These are phyloP conservation scores for Pleurotus salmoneostramineus DNA, from an alignment of 768 basidiomycete species.

Conservation along the genomic window DNA sequence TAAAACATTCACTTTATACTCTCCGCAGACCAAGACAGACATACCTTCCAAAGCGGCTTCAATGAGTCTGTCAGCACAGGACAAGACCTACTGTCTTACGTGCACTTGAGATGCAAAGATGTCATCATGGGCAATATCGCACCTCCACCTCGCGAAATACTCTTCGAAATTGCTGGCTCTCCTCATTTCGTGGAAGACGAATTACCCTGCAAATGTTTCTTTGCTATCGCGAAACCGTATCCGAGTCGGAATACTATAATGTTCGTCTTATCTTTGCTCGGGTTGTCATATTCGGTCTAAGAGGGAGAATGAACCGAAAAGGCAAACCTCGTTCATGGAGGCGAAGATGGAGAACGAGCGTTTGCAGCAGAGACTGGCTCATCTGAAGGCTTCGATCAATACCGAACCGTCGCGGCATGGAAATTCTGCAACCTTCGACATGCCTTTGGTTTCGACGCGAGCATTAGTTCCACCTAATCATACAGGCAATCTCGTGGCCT, in stretches of 20 bases:
- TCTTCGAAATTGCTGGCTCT: conserved; percentile 71
- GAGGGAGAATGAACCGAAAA: conserved; percentile 18
- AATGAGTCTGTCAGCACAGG: conserved; percentile 47
- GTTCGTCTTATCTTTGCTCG: conserved; percentile 31
- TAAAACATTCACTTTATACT: background rate
- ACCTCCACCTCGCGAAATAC: conserved; percentile 36
- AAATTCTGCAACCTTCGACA: conserved; percentile 12
- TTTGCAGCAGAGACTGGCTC: conserved; percentile 56
- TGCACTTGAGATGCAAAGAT: conserved; percentile 53
- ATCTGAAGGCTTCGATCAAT: conserved; percentile 25
- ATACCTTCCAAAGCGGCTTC: conserved; percentile 52
- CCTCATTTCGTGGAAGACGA: conserved; percentile 43
- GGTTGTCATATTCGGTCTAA: background rate
- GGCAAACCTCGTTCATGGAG: conserved; percentile 74
- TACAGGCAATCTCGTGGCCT: background rate
- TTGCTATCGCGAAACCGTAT: conserved; percentile 73
- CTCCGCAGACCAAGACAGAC: conserved; percentile 53
- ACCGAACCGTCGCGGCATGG: conserved; percentile 9
- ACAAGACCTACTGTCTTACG: conserved; percentile 51
- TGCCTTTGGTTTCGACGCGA: background rate
- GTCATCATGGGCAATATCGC: conserved; percentile 18
- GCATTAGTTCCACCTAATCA: background rate
- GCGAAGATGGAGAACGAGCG: conserved; percentile 87
- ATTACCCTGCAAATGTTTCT: conserved; percentile 53
- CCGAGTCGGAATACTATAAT: conserved; percentile 70